These are phyloP conservation scores for Neurospora sp. DNA, from an alignment of 495 filamentous ascomycete genomes.

Conservation along the genomic window DNA sequence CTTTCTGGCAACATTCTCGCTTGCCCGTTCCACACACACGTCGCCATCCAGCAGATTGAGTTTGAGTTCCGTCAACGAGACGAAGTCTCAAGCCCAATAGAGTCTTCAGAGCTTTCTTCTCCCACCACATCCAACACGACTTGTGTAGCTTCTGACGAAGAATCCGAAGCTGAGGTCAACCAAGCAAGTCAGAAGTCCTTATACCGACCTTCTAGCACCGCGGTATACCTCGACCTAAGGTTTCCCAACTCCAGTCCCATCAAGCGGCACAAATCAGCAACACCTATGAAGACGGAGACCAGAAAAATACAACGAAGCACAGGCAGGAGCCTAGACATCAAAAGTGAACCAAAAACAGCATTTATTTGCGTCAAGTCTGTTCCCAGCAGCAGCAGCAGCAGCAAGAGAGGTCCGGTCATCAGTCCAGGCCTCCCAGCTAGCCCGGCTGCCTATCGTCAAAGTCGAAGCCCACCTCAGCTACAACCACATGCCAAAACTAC, in stretches of 20 bases:
- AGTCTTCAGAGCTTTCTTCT: neutral
- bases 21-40: conserved; percentile 20
- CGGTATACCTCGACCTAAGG: neutral
- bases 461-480: neutral
- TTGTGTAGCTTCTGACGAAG: neutral
- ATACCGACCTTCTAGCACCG: neutral
- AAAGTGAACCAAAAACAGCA: neutral
- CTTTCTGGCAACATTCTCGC: conserved; percentile 18
- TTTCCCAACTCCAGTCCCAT: neutral
- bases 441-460: neutral
- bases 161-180: neutral
- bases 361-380: neutral
- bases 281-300: neutral
- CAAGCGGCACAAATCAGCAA: neutral
- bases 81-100: neutral
- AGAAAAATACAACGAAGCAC: neutral
- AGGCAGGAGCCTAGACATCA: neutral
- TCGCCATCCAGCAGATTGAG: conserved; percentile 17
- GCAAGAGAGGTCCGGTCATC: neutral
- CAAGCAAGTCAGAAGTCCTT: neutral
- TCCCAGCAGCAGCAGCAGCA: neutral
- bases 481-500: neutral
- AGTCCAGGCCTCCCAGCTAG: neutral
- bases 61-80: conserved; percentile 5
- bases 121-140: neutral